Conservation (phyloP, 257 asterid genomes). For the Linaria vulgaris region DNA sequence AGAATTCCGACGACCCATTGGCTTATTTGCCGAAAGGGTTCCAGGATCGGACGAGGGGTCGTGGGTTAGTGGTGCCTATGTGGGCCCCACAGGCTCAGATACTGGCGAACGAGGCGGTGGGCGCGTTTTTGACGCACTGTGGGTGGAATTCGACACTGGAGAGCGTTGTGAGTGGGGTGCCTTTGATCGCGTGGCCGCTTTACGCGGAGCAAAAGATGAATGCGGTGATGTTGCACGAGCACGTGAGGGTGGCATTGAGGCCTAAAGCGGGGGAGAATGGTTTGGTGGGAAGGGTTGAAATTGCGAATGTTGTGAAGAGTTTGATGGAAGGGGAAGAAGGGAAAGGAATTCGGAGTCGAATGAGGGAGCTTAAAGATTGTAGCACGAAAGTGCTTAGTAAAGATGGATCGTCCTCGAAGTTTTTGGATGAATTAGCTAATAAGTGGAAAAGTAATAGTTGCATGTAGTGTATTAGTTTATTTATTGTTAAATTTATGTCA, state of each 20-base stretch:
- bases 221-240: slow-evolving; percentile 38
- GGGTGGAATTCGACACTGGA: slow-evolving; percentile 46
- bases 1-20: slow-evolving; percentile 23
- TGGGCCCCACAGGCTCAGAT: slow-evolving; percentile 45
- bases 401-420: slow-evolving; percentile 34
- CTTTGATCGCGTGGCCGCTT: slow-evolving; percentile 57
- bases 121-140: slow-evolving; percentile 39
- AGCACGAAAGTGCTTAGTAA: slow-evolving; percentile 35
- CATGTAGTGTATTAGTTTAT: no score
- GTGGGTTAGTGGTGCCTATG: slow-evolving; percentile 31
- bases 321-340: slow-evolving; percentile 50
- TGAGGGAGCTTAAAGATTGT: slow-evolving; percentile 42
- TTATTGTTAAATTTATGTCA: no score
- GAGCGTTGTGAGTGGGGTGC: slow-evolving; percentile 34
- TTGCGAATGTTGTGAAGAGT: slow-evolving; percentile 32
- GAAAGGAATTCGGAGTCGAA: slow-evolving; percentile 33
- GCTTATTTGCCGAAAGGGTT: slow-evolving; percentile 37
- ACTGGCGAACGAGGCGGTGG: slow-evolving; percentile 28
- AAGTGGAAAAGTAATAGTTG: slow-evolving; percentile 28
- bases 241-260: slow-evolving; percentile 39
- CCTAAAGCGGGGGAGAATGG: slow-evolving; percentile 31
- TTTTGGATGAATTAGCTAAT: slow-evolving; percentile 27
- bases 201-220: slow-evolving; percentile 61
- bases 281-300: slow-evolving; percentile 33
- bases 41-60: slow-evolving; percentile 30